Evolutionary conservation across 441 rosid genomes (phyloP), one percentile per base, ranked within the genome.

Genomic region (Eutrema salsugineum): DNA sequence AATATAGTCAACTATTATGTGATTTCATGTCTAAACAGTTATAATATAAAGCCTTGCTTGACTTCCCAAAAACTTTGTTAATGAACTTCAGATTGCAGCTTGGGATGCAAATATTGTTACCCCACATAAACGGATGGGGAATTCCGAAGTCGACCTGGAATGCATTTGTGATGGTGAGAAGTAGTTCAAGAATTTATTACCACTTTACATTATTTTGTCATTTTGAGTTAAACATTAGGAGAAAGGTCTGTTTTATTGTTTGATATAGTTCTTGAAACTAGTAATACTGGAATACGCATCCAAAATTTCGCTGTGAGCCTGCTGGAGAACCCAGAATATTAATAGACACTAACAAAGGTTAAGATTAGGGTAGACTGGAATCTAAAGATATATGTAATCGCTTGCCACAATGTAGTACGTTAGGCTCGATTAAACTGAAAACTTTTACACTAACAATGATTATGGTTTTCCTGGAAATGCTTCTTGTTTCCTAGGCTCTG

Each of bases 31-130:
- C 51, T 56, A 63, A 63, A 64, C 39, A 59, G 24, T 22, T 59
- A 9, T 62, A 58, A 5, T 49, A 27, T 60, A 71, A 30, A 60
- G 27, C 15, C 9, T 58, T 59, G 17, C 49, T 56, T 76, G 68
- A 71, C 66, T 63, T 68, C 24, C 57, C 33, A 38, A n/a, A 12
- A 19, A 43, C 14, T 28, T 68, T 28, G 20, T 58, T 63, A 19
- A 61, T 58, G 50, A 57, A 50, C 73, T 70, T 72, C 83, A 94
- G 99, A 84, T 90, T 75, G 98, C 98, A 79, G 97, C 97, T 81
- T 94, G 99, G 99, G 99, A 94, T 89, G 98, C 97, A 62, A 94
- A 94, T 83, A 87, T 94, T 82, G 86, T 94, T 49, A 80, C 94
- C 64, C 99, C 99, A 42, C 98, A 88, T 81, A 94, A 90, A 79